Evolutionary conservation across 2,329 filamentous ascomycete species (phyloP), one percentile per base, ranked within the genome.

Genomic region (Diaporthe humulicola): DNA sequence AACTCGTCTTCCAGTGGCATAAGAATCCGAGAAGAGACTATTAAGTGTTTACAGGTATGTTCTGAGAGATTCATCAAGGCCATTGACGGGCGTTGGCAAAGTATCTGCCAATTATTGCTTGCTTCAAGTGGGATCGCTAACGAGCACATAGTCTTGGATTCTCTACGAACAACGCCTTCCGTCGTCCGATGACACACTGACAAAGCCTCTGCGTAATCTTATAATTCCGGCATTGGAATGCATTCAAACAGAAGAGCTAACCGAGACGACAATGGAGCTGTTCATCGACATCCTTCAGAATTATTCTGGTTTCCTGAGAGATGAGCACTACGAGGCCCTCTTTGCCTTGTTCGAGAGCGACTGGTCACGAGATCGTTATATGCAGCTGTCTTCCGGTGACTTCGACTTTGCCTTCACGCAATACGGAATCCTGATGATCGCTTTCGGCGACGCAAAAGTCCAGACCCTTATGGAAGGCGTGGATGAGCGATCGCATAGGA

Each of bases 111-210:
- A 19, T 40, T n/a, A 2, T 38, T 15, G 40, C 5, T 12, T 3
- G 7, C 17, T 54, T 33, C 5, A 17, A 9, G 38, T 17, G 14
- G 25, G 33, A 15, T 48, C 17, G 48, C 74, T 74, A 61, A 76
- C 45, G 66, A 79, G 70, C 78, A 52, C 48, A 17, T 72, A 94
- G 92, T 89, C 92, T 6, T 96, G 94, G 93, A 88, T 95, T 42
- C 88, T 91, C 78, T 95, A 95, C 79, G 92, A 91, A 7, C 93
- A 95, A 79, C 89, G 90, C 45, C 87, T 90, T 38, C 91, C 91
- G 67, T 85, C 89, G 4, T 87, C 89, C 60, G 88, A 89, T 45
- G 88, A 88, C 22, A 86, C 89, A 22, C 86, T 93, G 42, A 84
- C 93, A 2, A 85, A 88, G 25, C 86, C 90, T 25, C 86, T 96